Evolutionary conservation across 495 filamentous ascomycete species (phyloP).

Genomic region (Xylaria acuta): DNA sequence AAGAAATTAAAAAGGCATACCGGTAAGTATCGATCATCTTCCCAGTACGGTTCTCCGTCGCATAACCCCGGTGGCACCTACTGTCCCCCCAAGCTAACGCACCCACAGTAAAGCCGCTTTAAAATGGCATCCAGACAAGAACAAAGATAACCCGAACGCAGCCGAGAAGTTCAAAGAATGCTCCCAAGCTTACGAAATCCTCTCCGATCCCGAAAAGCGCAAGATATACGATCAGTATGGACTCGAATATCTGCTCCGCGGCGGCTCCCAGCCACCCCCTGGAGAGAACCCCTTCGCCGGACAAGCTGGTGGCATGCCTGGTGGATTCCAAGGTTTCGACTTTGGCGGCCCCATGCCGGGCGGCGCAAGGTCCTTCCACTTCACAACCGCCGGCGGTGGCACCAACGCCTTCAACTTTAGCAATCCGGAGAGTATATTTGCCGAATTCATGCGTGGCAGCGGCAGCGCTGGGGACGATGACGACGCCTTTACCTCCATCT

Average conservation of each 20-base stretch:
- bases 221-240: slow-evolving; percentile 96
- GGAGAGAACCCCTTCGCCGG: slow-evolving; percentile 59
- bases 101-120: slow-evolving; percentile 77
- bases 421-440: slow-evolving; percentile 83
- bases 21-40: slow-evolving; percentile 59
- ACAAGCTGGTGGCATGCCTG: slow-evolving; percentile 44
- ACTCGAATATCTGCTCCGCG: slow-evolving; percentile 88
- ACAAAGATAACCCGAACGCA: slow-evolving; percentile 84
- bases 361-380: slow-evolving; percentile 72
- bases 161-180: slow-evolving; percentile 94
- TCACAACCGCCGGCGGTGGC: slow-evolving; percentile 62
- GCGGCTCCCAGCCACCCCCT: slow-evolving; percentile 75
- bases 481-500: slow-evolving; percentile 40
- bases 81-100: slow-evolving; percentile 28
- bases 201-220: slow-evolving; percentile 95
- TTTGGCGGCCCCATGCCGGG: slow-evolving; percentile 47
- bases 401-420: slow-evolving; percentile 75
- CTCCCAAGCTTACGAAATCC: slow-evolving; percentile 96
- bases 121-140: slow-evolving; percentile 97
- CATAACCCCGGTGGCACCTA: background rate
- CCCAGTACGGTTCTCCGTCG: background rate
- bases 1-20: slow-evolving; percentile 98
- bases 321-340: slow-evolving; percentile 60
- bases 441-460: slow-evolving; percentile 72
- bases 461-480: slow-evolving; percentile 52